Percentiles rank a stretch among this genome's conserved stretches.
Conservation (phyloP, 2,329 filamentous ascomycete species). For the Alternaria viburni region DNA sequence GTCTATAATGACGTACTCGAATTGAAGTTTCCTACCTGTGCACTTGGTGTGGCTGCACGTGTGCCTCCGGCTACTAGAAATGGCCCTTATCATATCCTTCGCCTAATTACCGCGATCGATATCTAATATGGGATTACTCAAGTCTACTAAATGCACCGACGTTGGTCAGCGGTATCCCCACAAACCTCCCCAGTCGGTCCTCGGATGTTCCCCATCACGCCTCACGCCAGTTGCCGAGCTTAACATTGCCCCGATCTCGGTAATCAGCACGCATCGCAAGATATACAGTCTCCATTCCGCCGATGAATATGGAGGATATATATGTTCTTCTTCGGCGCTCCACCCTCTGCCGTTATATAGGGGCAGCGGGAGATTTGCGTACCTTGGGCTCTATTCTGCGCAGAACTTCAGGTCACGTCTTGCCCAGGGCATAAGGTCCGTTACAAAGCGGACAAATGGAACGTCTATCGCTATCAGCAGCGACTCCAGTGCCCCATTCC, state of each 20-base stretch:
- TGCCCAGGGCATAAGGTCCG: conserved; percentile 33
- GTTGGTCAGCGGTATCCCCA: conserved; percentile 1
- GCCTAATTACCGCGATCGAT: neutral
- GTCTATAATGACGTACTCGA: conserved; percentile 7
- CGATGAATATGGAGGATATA: conserved; percentile 26
- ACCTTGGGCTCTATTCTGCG: conserved; percentile 47
- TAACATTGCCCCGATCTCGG: conserved; percentile 27
- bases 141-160: neutral
- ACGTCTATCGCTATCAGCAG: conserved; percentile 35
- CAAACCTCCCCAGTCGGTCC: conserved; percentile 14
- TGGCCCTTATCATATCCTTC: neutral
- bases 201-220: conserved; percentile 32
- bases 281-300: conserved; percentile 20
- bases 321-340: conserved; percentile 12
- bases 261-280: conserved; percentile 10
- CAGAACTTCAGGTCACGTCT: conserved; percentile 47
- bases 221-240: conserved; percentile 36
- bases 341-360: conserved; percentile 5
- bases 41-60: conserved; percentile 3
- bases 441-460: conserved; percentile 49
- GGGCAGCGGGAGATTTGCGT: conserved; percentile 8
- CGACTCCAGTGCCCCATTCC: conserved; percentile 23
- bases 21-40: neutral
- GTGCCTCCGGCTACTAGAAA: neutral
- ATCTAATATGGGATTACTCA: neutral